Percentiles rank a stretch among this genome's conserved stretches.
These are phyloP conservation scores for Lachnellula occidentalis DNA, from an alignment of 2,329 filamentous ascomycete genomes.

Conservation along the genomic window DNA sequence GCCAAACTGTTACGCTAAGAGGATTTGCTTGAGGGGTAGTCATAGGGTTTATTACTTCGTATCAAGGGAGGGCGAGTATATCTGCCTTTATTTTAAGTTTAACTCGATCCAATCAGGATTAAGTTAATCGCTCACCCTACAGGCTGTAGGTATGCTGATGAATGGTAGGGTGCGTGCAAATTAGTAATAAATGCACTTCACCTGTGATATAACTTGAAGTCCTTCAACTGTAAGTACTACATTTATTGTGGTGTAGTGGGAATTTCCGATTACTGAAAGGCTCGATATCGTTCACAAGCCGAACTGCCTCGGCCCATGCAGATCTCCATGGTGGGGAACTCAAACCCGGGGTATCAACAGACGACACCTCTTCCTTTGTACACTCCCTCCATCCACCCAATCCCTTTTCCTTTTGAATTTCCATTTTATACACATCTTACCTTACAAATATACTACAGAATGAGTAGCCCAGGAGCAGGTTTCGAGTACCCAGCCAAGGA, in stretches of 20 bases:
- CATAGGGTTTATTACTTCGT: too few relatives aligned
- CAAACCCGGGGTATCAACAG: background rate
- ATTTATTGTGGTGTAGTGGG: background rate
- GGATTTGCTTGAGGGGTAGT: too few relatives aligned
- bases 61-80: too few relatives aligned
- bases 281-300: background rate
- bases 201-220: too few relatives aligned
- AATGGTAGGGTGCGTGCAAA: too few relatives aligned
- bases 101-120: too few relatives aligned
- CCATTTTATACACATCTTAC: background rate
- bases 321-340: background rate
- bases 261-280: background rate
- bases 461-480: slow-evolving; percentile 49
- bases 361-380: background rate
- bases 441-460: slow-evolving; percentile 11
- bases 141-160: too few relatives aligned
- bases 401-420: background rate
- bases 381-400: background rate
- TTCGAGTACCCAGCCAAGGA: slow-evolving; percentile 73
- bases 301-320: background rate
- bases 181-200: too few relatives aligned
- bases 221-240: background rate
- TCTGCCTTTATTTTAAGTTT: too few relatives aligned
- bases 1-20: too few relatives aligned
- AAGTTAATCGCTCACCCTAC: too few relatives aligned